Evolutionary conservation across 2,329 filamentous ascomycete species (phyloP).

Genomic region (Colletotrichum sp.): DNA sequence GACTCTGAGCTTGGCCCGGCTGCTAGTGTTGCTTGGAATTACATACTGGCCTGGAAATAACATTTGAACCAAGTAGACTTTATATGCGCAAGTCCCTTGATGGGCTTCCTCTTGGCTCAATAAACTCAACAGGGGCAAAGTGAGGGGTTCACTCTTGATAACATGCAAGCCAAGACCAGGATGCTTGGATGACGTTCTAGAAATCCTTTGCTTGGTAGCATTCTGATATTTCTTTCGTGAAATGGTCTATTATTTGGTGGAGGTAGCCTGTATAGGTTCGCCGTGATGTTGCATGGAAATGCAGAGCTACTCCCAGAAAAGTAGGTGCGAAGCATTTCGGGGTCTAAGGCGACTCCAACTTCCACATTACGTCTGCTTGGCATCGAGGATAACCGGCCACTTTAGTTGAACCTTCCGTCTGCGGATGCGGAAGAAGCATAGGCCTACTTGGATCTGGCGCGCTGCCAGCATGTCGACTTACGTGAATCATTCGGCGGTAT

Average conservation of each 20-base stretch:
- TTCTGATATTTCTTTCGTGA: not conserved
- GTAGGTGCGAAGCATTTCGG: constrained; percentile 7
- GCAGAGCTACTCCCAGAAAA: constrained; percentile 11
- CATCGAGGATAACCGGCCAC: not conserved
- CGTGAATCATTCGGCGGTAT: not conserved
- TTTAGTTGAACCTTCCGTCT: not conserved
- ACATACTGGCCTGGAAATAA: not conserved
- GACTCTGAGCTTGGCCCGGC: not conserved
- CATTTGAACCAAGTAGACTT: not conserved
- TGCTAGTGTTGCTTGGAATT: not conserved
- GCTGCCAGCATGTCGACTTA: not conserved
- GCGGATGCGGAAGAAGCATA: not conserved
- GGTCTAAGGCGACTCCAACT: not conserved
- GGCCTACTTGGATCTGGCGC: not conserved
- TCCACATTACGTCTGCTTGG: not conserved
- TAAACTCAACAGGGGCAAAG: not conserved
- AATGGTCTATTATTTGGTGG: not conserved
- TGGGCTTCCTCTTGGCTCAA: not conserved
- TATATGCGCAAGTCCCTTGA: not conserved
- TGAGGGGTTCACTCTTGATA: constrained; percentile 9
- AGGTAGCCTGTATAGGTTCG: not conserved
- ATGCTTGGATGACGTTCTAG: constrained; percentile 3
- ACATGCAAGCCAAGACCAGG: constrained; percentile 13
- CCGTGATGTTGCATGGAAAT: constrained; percentile 1
- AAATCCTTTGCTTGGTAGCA: not conserved